Conservation (phyloP, 2,329 filamentous ascomycete species). For the Mariannaea sp. region DNA sequence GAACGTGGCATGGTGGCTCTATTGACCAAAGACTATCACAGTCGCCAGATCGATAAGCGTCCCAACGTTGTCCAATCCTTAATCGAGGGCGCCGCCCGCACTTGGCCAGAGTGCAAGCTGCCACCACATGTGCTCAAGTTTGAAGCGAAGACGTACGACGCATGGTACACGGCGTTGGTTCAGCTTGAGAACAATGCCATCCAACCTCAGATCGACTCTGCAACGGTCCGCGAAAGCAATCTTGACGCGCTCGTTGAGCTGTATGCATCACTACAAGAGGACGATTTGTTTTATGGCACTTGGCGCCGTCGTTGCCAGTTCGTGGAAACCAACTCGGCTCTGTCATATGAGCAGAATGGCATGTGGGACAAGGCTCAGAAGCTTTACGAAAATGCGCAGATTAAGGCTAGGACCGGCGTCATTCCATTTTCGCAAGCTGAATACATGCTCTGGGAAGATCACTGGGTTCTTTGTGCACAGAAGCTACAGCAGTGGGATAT, state of each 20-base stretch:
- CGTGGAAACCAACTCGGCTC: slow-evolving; percentile 93
- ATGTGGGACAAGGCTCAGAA: slow-evolving; percentile 99
- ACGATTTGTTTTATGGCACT: slow-evolving; percentile 96
- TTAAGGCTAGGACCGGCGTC: slow-evolving; percentile 95
- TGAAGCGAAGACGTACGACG: slow-evolving; percentile 89
- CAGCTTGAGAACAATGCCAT: slow-evolving; percentile 91
- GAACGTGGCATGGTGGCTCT: slow-evolving; percentile 90
- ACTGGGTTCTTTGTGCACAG: slow-evolving; percentile 96
- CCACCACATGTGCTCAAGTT: slow-evolving; percentile 97
- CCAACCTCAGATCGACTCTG: slow-evolving; percentile 81
- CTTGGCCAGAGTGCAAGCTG: slow-evolving; percentile 86
- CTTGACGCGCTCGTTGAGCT: slow-evolving; percentile 94
- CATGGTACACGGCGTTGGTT: slow-evolving; percentile 92
- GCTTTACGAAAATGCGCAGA: slow-evolving; percentile 94
- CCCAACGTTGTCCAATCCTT: slow-evolving; percentile 95
- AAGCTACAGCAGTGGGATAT: slow-evolving; percentile 99
- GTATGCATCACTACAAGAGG: slow-evolving; percentile 88
- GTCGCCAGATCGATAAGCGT: slow-evolving; percentile 88
- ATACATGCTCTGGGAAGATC: slow-evolving; percentile 99
- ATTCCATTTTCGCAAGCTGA: slow-evolving; percentile 95
- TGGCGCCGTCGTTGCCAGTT: slow-evolving; percentile 96
- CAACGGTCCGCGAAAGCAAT: slow-evolving; percentile 87
- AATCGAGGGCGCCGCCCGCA: slow-evolving; percentile 82
- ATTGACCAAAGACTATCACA: slow-evolving; percentile 94
- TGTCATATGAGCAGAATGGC: slow-evolving; percentile 98